A percentile compares a stretch with the other conserved stretches of the same genome.
These are phyloP conservation scores for Clavispora asparagi DNA, from an alignment of 805 yeast genomes.

Conservation along the genomic window DNA sequence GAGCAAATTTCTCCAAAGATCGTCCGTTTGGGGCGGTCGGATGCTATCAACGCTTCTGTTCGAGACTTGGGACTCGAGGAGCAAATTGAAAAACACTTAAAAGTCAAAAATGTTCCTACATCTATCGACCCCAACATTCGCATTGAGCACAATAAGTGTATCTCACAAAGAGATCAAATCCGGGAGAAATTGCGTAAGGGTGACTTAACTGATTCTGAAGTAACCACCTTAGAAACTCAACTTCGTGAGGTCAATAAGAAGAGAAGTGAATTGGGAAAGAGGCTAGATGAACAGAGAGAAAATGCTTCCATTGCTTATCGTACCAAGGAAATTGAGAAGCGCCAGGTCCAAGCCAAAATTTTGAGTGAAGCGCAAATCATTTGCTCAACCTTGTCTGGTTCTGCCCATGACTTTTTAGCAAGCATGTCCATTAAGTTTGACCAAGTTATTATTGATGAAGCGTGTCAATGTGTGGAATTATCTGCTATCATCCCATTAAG, in stretches of 20 bases:
- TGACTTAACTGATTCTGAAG: constrained; percentile 33
- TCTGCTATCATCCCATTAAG: constrained; percentile 88
- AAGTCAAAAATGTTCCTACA: constrained; percentile 31
- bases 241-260: constrained; percentile 53
- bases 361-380: constrained; percentile 75
- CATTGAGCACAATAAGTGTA: constrained; percentile 46
- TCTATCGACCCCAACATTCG: constrained; percentile 46
- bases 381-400: constrained; percentile 88
- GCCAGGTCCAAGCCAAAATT: constrained; percentile 69
- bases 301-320: constrained; percentile 61
- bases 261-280: constrained; percentile 65
- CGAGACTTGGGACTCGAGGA: constrained; percentile 83
- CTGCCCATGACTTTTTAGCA: constrained; percentile 84
- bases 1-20: constrained; percentile 53
- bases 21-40: constrained; percentile 86
- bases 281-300: constrained; percentile 77
- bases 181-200: constrained; percentile 34
- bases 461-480: constrained; percentile 93
- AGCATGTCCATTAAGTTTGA: constrained; percentile 74
- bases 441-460: constrained; percentile 92
- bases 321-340: constrained; percentile 70
- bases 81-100: constrained; percentile 60
- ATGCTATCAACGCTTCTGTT: constrained; percentile 78
- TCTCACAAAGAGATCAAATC: constrained; percentile 53
- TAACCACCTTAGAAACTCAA: constrained; percentile 43